Percentiles rank a stretch among this genome's conserved stretches.
These are phyloP conservation scores for Trichaptum fuscoviolaceum DNA, from an alignment of 768 basidiomycete genomes.

Conservation along the genomic window DNA sequence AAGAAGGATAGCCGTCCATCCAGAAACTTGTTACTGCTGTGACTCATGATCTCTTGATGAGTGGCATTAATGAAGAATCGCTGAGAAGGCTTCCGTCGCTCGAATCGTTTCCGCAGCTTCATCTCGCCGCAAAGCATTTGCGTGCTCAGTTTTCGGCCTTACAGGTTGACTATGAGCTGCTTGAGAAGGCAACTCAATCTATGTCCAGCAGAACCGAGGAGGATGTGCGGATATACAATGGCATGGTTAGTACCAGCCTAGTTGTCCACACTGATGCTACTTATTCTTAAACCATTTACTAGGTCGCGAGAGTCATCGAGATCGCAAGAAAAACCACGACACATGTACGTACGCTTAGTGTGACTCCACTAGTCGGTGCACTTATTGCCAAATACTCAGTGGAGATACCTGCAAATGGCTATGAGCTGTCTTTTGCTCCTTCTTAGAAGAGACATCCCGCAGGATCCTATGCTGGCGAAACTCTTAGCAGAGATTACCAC, in stretches of 20 bases:
- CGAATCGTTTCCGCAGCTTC: constrained; percentile 29
- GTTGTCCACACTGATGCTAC: not conserved
- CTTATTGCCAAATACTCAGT: constrained; percentile 38
- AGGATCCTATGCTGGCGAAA: constrained; percentile 46
- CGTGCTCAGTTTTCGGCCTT: constrained; percentile 43
- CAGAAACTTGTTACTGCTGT: constrained; percentile 63
- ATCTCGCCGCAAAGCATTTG: constrained; percentile 43
- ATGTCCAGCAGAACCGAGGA: constrained; percentile 41
- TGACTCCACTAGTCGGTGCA: constrained; percentile 5
- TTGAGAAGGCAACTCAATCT: constrained; percentile 32
- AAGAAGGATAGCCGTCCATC: constrained; percentile 53
- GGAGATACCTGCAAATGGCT: constrained; percentile 78
- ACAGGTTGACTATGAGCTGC: constrained; percentile 37
- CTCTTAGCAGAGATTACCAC: constrained; percentile 62
- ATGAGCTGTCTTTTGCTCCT: constrained; percentile 54
- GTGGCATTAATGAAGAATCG: constrained; percentile 54
- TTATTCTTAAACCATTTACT: not conserved
- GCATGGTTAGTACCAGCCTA: constrained; percentile 13
- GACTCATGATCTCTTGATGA: constrained; percentile 54
- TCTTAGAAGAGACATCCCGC: constrained; percentile 55
- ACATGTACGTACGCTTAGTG: constrained; percentile 54
- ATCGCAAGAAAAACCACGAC: constrained; percentile 58
- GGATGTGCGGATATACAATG: constrained; percentile 47
- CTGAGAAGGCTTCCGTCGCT: constrained; percentile 39
- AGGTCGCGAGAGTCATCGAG: constrained; percentile 59